Conservation (phyloP, 768 basidiomycete species). For the Pleurotus ostreatus region DNA sequence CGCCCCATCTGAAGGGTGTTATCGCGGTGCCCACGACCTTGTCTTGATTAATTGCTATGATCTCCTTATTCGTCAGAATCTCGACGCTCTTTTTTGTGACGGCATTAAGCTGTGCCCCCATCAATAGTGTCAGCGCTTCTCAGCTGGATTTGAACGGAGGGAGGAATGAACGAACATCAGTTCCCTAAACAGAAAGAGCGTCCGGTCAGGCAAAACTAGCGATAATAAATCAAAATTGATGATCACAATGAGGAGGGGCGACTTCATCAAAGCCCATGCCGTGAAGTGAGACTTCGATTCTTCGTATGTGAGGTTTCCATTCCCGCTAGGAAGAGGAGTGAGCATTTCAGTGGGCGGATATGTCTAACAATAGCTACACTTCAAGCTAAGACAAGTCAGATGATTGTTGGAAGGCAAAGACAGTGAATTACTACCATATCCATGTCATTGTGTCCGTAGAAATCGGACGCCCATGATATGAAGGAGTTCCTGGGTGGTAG, state of each 20-base stretch:
- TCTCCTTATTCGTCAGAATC: conserved; percentile 41
- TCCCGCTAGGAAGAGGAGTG: conserved; percentile 39
- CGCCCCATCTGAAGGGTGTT: conserved; percentile 67
- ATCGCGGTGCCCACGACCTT: conserved; percentile 55
- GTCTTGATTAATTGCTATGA: conserved; percentile 70
- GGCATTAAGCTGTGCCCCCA: not conserved
- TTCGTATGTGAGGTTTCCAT: conserved; percentile 56
- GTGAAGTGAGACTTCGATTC: conserved; percentile 70
- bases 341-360: not conserved
- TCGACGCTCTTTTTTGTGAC: not conserved
- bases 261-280: conserved; percentile 71
- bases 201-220: not conserved
- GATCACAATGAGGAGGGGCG: conserved; percentile 65
- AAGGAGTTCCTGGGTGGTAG: conserved; percentile 52
- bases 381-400: not conserved
- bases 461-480: conserved; percentile 58
- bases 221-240: conserved; percentile 25
- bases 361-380: not conserved
- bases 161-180: conserved; percentile 36
- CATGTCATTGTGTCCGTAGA: conserved; percentile 64
- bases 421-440: conserved; percentile 47
- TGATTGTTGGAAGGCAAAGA: not conserved
- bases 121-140: not conserved
- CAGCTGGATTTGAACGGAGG: not conserved
- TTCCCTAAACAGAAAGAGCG: conserved; percentile 35